These are phyloP conservation scores for Lecanicillium sp. DNA, from an alignment of 2,329 filamentous ascomycete genomes.

Conservation along the genomic window DNA sequence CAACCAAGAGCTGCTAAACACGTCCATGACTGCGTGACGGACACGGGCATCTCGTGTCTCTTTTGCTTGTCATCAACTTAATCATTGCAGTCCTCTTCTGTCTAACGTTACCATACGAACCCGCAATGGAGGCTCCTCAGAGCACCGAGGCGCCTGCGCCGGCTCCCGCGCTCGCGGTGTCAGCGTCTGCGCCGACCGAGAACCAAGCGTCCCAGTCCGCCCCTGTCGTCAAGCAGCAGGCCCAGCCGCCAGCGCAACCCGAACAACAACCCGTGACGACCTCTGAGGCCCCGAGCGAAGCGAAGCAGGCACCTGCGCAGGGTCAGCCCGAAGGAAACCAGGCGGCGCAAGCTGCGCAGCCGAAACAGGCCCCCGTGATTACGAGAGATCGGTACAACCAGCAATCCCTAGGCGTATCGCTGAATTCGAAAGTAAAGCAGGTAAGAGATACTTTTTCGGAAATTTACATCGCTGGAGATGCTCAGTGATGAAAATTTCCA, in stretches of 20 bases:
- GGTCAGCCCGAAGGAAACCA: constrained; percentile 13
- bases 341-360: constrained; percentile 17
- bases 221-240: constrained; percentile 16
- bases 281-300: not conserved
- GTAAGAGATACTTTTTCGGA: constrained; percentile 37
- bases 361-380: constrained; percentile 22
- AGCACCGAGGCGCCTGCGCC: not conserved
- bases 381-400: constrained; percentile 51
- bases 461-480: not conserved
- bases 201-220: constrained; percentile 13
- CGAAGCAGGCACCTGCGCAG: not conserved
- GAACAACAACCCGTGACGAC: not conserved
- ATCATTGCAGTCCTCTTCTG: not conserved
- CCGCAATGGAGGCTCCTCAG: not conserved
- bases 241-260: not conserved
- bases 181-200: constrained; percentile 3
- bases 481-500: not conserved
- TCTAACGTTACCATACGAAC: not conserved
- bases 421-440: constrained; percentile 63
- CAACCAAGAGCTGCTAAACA: constrained; percentile 3
- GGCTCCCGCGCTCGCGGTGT: not conserved
- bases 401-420: constrained; percentile 60
- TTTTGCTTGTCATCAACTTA: not conserved
- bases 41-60: constrained; percentile 1
- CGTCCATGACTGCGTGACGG: constrained; percentile 9